These are phyloP conservation scores for Mycena leptocephala DNA, from an alignment of 768 basidiomycete genomes.

Conservation along the genomic window DNA sequence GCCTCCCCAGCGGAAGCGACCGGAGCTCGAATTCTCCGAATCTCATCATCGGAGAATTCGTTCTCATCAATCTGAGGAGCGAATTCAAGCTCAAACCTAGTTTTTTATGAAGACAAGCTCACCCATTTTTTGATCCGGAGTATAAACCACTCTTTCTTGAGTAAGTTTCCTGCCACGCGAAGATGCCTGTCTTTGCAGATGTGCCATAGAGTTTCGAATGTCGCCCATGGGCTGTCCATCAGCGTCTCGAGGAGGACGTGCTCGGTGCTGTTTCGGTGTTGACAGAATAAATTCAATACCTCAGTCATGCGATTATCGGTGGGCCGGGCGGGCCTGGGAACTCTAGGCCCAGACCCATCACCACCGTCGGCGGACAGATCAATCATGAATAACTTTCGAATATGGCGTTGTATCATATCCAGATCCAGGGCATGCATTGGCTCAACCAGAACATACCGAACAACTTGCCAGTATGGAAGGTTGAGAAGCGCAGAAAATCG, in stretches of 20 bases:
- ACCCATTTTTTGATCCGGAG: slow-evolving; percentile 12
- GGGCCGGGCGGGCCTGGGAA: background rate
- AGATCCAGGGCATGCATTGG: slow-evolving; percentile 60
- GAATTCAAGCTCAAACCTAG: background rate
- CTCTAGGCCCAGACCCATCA: slow-evolving; percentile 22
- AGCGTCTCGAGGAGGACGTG: no score
- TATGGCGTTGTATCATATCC: slow-evolving; percentile 51
- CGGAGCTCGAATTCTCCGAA: background rate
- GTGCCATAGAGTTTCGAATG: slow-evolving; percentile 4
- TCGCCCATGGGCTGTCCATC: background rate
- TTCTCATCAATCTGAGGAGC: background rate
- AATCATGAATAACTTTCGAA: slow-evolving; percentile 42
- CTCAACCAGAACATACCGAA: slow-evolving; percentile 50
- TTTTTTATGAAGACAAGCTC: background rate
- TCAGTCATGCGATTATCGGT: no score
- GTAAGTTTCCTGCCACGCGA: background rate
- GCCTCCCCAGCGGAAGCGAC: background rate
- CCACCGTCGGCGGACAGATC: slow-evolving; percentile 32
- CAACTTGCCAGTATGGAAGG: slow-evolving; percentile 59
- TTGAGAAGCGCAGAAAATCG: slow-evolving; percentile 50
- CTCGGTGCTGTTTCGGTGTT: no score
- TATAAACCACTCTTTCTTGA: slow-evolving; percentile 8
- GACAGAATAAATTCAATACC: no score
- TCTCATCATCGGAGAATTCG: background rate
- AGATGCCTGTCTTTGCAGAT: slow-evolving; percentile 13